These are phyloP conservation scores for Neofusicoccum parvum DNA, from an alignment of 2,329 filamentous ascomycete genomes.

Conservation along the genomic window DNA sequence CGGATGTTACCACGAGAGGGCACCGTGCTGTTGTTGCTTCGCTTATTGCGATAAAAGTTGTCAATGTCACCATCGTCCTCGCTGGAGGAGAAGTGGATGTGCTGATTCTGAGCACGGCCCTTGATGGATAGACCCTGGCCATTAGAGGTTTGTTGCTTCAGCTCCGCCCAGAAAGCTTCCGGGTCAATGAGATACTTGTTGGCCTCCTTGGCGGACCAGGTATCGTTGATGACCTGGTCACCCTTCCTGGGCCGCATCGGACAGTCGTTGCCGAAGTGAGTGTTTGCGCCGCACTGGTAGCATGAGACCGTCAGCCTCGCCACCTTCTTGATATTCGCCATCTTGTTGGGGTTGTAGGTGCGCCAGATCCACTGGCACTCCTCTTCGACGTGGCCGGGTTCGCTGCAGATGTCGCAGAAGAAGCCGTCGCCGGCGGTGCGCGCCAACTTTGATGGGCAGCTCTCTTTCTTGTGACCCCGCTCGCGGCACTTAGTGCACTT, in stretches of 20 bases:
- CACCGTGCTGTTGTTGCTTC: neutral
- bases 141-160: neutral
- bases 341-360: constrained; percentile 49
- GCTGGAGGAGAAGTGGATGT: constrained; percentile 8
- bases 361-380: constrained; percentile 65
- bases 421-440: constrained; percentile 56
- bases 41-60: constrained; percentile 21
- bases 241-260: neutral
- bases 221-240: neutral
- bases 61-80: constrained; percentile 12
- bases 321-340: constrained; percentile 48
- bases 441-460: constrained; percentile 61
- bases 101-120: constrained; percentile 20
- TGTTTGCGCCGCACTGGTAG: constrained; percentile 56
- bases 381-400: constrained; percentile 59
- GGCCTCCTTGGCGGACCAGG: constrained; percentile 24
- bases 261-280: constrained; percentile 63
- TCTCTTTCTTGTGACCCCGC: constrained; percentile 57
- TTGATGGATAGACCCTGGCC: constrained; percentile 24
- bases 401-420: constrained; percentile 64
- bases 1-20: constrained; percentile 14
- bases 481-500: constrained; percentile 64
- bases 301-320: constrained; percentile 55
- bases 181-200: constrained; percentile 22
- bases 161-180: neutral